These are phyloP conservation scores for Moesziomyces globuligerus DNA, from an alignment of 1,284 basidiomycete species.

Conservation along the genomic window DNA sequence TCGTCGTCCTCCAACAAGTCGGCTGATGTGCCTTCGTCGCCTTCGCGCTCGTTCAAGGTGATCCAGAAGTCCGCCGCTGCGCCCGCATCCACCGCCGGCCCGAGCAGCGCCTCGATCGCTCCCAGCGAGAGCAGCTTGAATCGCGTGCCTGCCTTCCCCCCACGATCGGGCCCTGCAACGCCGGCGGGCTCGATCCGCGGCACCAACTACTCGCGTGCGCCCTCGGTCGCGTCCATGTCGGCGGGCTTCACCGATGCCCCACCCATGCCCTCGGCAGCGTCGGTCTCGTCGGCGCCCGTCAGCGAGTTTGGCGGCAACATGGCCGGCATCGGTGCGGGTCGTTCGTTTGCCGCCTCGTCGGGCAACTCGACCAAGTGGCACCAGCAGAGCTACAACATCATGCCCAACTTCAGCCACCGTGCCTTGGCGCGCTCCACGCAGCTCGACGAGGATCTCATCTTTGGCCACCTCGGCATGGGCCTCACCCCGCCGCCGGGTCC, in stretches of 20 bases:
- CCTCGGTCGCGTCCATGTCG: constrained; percentile 44
- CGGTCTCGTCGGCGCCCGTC: constrained; percentile 26
- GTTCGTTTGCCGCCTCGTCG: constrained; percentile 32
- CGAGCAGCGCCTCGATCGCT: constrained; percentile 28
- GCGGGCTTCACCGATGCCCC: constrained; percentile 42
- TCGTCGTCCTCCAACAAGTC: constrained; percentile 20
- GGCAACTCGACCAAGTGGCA: constrained; percentile 55
- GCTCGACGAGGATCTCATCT: constrained; percentile 48
- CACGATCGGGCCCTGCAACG: constrained; percentile 32
- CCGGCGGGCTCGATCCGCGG: constrained; percentile 41
- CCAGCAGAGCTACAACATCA: constrained; percentile 47
- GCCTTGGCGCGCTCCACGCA: constrained; percentile 45
- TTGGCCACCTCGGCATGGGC: constrained; percentile 46
- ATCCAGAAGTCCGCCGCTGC: constrained; percentile 35
- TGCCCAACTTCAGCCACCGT: constrained; percentile 43
- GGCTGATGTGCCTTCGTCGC: constrained; percentile 20
- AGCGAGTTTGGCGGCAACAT: constrained; percentile 47
- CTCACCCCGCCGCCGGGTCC: constrained; percentile 24
- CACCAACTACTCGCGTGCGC: constrained; percentile 43
- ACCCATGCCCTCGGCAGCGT: constrained; percentile 35
- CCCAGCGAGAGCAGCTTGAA: constrained; percentile 36
- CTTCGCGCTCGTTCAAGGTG: constrained; percentile 46
- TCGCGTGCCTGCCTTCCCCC: constrained; percentile 15
- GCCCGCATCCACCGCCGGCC: constrained; percentile 18
- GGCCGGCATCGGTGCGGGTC: constrained; percentile 45